Conservation (phyloP, 2,329 filamentous ascomycete genomes). For the Chaetomium globosum region DNA sequence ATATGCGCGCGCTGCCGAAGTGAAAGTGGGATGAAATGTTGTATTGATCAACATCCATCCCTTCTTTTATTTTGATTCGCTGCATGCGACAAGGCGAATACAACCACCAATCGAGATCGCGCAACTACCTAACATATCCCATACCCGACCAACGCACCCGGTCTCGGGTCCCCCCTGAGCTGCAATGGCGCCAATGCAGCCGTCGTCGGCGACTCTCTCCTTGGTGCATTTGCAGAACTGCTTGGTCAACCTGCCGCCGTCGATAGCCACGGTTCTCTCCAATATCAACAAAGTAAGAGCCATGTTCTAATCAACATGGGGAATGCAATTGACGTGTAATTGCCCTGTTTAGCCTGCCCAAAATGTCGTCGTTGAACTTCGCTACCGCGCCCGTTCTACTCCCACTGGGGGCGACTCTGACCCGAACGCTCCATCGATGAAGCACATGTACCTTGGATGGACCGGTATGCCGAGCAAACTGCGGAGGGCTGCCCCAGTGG, state of each 20-base stretch:
- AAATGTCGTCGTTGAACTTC: slow-evolving; percentile 94
- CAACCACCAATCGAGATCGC: not conserved
- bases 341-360: slow-evolving; percentile 70
- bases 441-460: slow-evolving; percentile 89
- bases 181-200: slow-evolving; percentile 52
- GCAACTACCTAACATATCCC: not conserved
- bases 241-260: slow-evolving; percentile 85
- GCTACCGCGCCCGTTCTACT: slow-evolving; percentile 65
- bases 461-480: slow-evolving; percentile 92
- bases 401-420: slow-evolving; percentile 45
- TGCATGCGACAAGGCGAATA: not conserved
- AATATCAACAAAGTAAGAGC: slow-evolving; percentile 82
- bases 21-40: slow-evolving; percentile 6
- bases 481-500: slow-evolving; percentile 70
- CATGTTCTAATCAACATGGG: not conserved
- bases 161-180: not conserved
- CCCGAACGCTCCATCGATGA: slow-evolving; percentile 52
- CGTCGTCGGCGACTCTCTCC: slow-evolving; percentile 76
- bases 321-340: slow-evolving; percentile 23
- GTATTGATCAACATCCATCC: slow-evolving; percentile 5
- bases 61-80: slow-evolving; percentile 8
- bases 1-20: slow-evolving; percentile 5
- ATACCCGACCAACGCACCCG: slow-evolving; percentile 3
- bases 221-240: slow-evolving; percentile 90
- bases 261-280: slow-evolving; percentile 79